Percentiles rank a stretch among this genome's conserved stretches.
Conservation (phyloP, 768 basidiomycete genomes). For the Naganishia friedmannii region DNA sequence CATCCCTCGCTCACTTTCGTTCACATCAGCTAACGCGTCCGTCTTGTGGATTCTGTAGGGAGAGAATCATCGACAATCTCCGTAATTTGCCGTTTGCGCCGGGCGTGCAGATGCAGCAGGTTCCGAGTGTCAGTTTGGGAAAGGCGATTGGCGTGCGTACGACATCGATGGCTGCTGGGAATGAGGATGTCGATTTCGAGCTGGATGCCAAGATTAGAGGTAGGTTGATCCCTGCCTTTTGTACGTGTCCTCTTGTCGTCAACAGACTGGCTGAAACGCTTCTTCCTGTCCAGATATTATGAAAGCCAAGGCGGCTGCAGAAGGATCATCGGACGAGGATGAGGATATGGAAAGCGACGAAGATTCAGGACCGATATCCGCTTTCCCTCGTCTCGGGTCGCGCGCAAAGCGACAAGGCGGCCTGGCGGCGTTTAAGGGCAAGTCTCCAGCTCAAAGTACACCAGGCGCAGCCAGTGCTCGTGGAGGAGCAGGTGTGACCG, state of each 20-base stretch:
- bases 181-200: conserved; percentile 52
- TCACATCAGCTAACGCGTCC: not conserved
- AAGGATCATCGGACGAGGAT: conserved; percentile 34
- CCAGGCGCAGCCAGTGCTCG: not conserved
- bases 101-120: conserved; percentile 78
- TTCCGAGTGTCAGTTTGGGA: conserved; percentile 61
- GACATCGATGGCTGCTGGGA: conserved; percentile 47
- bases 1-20: no score
- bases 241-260: not conserved
- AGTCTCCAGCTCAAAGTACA: conserved; percentile 4
- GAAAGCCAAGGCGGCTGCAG: conserved; percentile 28
- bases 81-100: conserved; percentile 69
- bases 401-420: conserved; percentile 21
- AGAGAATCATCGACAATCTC: conserved; percentile 60
- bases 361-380: conserved; percentile 25
- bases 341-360: conserved; percentile 31
- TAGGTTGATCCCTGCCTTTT: conserved; percentile 33
- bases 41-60: conserved; percentile 50
- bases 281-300: conserved; percentile 28
- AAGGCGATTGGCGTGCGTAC: conserved; percentile 55
- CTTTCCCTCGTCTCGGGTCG: conserved; percentile 12
- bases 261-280: not conserved
- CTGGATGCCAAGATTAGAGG: conserved; percentile 53
- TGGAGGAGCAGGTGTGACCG: not conserved
- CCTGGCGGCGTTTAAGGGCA: conserved; percentile 17